Evolutionary conservation across 805 yeast species (phyloP).

Genomic region (Cyberlindnera petersonii): DNA sequence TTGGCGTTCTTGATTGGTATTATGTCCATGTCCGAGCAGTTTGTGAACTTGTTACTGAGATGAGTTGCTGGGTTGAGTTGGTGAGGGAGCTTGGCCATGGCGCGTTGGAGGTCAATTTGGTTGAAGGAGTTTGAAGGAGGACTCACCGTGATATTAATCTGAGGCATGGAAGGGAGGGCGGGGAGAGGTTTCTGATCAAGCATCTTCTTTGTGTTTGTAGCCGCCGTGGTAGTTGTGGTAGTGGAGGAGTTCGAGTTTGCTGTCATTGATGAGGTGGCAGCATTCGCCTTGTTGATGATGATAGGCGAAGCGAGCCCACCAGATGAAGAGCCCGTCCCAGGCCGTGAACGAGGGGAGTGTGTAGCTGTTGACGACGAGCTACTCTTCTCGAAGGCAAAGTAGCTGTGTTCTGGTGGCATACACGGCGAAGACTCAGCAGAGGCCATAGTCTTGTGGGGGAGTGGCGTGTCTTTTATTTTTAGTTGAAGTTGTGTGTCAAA

Average conservation of each 20-base stretch:
- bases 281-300: no score
- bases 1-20: constrained; percentile 10
- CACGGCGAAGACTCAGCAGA: constrained; percentile 15
- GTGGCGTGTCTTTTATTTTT: not conserved
- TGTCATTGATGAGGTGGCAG: not conserved
- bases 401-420: constrained; percentile 5
- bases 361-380: constrained; percentile 1
- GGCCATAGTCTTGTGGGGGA: constrained; percentile 7
- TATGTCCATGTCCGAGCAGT: constrained; percentile 12
- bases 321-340: not conserved
- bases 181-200: constrained; percentile 1
- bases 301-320: not conserved
- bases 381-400: constrained; percentile 13
- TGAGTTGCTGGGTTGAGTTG: constrained; percentile 10
- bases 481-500: no score
- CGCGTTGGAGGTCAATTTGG: constrained; percentile 6
- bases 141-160: constrained; percentile 15
- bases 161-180: constrained; percentile 3
- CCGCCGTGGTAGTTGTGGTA: not conserved
- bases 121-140: constrained; percentile 11
- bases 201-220: not conserved
- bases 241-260: not conserved
- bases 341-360: constrained; percentile 1
- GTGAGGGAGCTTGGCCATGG: constrained; percentile 11
- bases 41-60: constrained; percentile 14